Base-by-base conservation (phyloP, 164 flowering plant genomes). In the Paratinospora sagittata region DNA sequence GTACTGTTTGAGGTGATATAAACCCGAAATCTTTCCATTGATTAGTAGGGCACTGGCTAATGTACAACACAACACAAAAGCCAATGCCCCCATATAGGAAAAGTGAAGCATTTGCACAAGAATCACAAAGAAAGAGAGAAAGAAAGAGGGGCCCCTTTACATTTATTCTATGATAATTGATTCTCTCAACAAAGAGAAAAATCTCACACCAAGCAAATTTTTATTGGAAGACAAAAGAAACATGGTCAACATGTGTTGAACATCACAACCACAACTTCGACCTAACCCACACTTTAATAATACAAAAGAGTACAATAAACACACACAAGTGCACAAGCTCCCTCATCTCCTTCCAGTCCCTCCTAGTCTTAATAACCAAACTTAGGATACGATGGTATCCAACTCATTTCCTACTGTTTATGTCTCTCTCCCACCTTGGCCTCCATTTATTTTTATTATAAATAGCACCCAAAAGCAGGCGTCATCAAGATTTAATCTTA, bases 381-480 rank as follows among this genome's bases (percentile, higher is more conserved):
- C 14, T 45, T 67, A 34, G 69, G 69, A 67, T 67, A 67, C 69
- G 69, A 67, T 67, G 33, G 49, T 67, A 67, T 67, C 69, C 68
- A 66, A 67, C 57, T 10, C 27, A 67, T 41, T 67, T 33, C 8
- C 66, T 7, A 11, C 39, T 27, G 26, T 55, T 21, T 55, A 6
- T 55, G 61, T 55, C n/a, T 63, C 65, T 63, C 37, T 55, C 24
- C 24, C 61, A 19, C 61, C 24, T n/a, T 19, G 61, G 24, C 39
- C 66, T 63, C 66, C 66, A 12, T 63, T 63, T 63, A 27, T 27
- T 63, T 30, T 63, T 63, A 63, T 63, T 63, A 3, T 8, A 0
- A 6, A 27, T 0, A 6, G 27, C 69, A 10, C 55, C 24, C 49
- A 17, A 21, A 3, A 11, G 10, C 34, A 1, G 34, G 34, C 69